phyloP scores from a whole-genome alignment of 2,329 filamentous ascomycete genomes.

The Fusarium proliferatum region DNA sequence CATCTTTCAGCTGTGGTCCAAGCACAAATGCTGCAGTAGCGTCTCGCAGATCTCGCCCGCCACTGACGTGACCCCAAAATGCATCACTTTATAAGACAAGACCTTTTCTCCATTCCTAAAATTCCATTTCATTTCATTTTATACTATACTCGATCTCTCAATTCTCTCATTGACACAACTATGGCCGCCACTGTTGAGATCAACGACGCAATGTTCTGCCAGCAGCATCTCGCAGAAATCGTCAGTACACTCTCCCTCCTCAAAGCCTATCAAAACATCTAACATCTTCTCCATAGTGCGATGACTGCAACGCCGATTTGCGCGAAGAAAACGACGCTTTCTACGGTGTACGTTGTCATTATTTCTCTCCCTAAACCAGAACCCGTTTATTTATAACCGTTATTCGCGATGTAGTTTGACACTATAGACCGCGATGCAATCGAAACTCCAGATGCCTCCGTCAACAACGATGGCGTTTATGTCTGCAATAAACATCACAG shows the following conservation, averaged over 20 bases:
- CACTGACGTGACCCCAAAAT: background rate
- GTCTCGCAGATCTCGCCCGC: background rate
- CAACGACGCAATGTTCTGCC: background rate
- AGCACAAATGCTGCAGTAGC: background rate
- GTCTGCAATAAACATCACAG: background rate
- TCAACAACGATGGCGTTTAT: background rate
- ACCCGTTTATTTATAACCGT: accelerated
- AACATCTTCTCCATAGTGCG: background rate
- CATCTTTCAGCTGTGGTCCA: background rate
- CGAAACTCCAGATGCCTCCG: accelerated
- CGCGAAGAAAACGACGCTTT: background rate
- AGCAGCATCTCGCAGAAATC: background rate
- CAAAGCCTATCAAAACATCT: accelerated
- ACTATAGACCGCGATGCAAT: background rate
- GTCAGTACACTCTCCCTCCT: accelerated
- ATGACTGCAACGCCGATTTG: accelerated
- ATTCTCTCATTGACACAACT: accelerated
- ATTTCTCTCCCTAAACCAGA: accelerated
- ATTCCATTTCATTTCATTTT: accelerated
- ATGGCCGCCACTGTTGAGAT: background rate
- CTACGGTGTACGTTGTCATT: background rate
- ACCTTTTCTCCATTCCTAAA: accelerated
- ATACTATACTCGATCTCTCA: too few species aligned
- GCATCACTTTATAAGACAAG: too few species aligned
- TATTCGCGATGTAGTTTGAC: background rate